Conservation (phyloP, 768 basidiomycete species). For the Lanmaoa pseudosensibilis region DNA sequence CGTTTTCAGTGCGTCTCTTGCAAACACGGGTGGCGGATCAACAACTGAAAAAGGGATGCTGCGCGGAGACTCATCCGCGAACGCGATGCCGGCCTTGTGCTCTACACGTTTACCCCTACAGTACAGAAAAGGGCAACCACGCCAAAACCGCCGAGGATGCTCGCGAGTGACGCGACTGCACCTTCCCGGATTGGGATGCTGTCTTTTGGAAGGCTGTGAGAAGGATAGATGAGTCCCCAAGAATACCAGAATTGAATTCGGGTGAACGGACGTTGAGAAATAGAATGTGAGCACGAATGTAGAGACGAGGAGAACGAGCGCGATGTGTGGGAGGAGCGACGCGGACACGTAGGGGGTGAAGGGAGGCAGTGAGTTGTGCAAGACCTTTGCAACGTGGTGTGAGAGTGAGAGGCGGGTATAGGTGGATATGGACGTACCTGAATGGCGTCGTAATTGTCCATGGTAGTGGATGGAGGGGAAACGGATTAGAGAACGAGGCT, state of each 20-base stretch:
- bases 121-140: conserved; percentile 77
- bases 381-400: conserved; percentile 40
- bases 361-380: conserved; percentile 65
- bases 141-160: conserved; percentile 82
- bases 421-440: conserved; percentile 43
- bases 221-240: conserved; percentile 7
- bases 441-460: conserved; percentile 56
- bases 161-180: conserved; percentile 69
- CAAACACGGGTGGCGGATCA: conserved; percentile 80
- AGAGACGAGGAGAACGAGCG: conserved; percentile 65
- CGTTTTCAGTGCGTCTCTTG: conserved; percentile 63
- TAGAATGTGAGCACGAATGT: conserved; percentile 90
- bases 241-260: neutral
- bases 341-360: conserved; percentile 74
- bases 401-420: neutral
- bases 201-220: conserved; percentile 71
- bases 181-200: conserved; percentile 65
- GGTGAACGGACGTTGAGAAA: conserved; percentile 71
- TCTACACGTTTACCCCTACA: conserved; percentile 32
- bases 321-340: conserved; percentile 67
- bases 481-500: conserved; percentile 27
- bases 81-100: conserved; percentile 13
- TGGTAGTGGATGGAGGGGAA: conserved; percentile 23
- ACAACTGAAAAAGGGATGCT: conserved; percentile 49
- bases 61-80: neutral